phyloP scores from a whole-genome alignment of 2,329 filamentous ascomycete genomes.

The Diaporthe aspalathi region DNA sequence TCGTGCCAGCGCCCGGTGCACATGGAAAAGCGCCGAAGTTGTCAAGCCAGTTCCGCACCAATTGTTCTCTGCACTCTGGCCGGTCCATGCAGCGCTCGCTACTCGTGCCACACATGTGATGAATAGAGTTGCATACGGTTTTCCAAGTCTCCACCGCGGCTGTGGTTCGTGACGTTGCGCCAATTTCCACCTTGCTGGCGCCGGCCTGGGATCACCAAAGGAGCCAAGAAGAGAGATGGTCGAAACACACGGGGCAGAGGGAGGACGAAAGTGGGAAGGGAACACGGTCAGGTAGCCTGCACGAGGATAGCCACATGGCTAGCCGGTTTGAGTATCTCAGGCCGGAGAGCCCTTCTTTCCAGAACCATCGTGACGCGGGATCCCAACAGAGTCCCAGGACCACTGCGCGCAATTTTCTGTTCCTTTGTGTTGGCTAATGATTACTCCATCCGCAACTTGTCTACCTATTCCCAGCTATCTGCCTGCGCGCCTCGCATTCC shows the following conservation, averaged over 20 bases:
- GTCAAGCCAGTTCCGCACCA: neutral
- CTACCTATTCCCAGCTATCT: neutral
- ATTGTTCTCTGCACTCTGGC: neutral
- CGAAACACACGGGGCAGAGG: neutral
- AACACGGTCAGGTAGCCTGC: neutral
- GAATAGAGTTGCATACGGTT: neutral
- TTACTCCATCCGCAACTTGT: neutral
- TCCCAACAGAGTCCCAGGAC: neutral
- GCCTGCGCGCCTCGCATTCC: neutral
- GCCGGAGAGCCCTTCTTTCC: constrained; percentile 12
- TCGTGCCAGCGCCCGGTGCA: constrained; percentile 5
- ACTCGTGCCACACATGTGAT: constrained; percentile 21
- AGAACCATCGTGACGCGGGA: neutral
- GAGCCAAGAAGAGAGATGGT: constrained; percentile 9
- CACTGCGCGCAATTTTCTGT: constrained; percentile 17
- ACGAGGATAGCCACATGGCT: constrained; percentile 7
- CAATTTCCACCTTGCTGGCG: neutral
- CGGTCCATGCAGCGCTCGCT: neutral
- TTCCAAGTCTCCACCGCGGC: neutral
- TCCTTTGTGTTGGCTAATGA: constrained; percentile 25
- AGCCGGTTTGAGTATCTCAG: constrained; percentile 5
- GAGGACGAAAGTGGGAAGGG: neutral
- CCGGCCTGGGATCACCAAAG: neutral
- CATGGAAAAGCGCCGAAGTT: neutral
- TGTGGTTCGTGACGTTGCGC: neutral